Base-by-base conservation (phyloP, 78 protist species). In the Pigoraptor vietnamica region DNA sequence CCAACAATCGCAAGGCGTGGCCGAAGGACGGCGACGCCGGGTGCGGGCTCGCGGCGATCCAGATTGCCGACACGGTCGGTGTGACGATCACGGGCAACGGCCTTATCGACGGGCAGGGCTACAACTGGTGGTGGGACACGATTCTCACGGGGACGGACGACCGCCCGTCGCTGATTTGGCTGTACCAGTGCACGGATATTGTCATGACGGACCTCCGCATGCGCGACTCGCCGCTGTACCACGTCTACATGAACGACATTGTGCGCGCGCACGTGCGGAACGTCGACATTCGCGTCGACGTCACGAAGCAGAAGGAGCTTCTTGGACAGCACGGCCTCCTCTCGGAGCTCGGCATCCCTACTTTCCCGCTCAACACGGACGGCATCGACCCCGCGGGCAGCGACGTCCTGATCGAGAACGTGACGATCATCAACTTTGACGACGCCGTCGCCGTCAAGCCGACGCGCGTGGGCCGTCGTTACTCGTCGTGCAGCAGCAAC, bases 401-500 rank as follows among this genome's bases (percentile, higher is more conserved):
- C 21, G 10, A 40, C 29, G 91, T 89, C 40, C 82, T 29, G 38
- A 89, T 89, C 32, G 9, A 89, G 24, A 79, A 89, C 86, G 14
- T 21, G 67, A 38, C 40, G 24, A 89, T 89, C 14, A 2, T 2
- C 24, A 89, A 89, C 86, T 89, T 40, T 40, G 91, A 89, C 32
- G 91, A 89, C 19, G 91, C 91, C 32, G 82, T 89, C 29, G 91
- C 91, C n/a, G 82, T 89, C 37, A 89, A 89, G 40, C 91, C 91
- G 23, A 24, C 40, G 1, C 23, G 33, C 37, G 2, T 2, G 24
- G 33, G 10, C 34, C n/a, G n/a, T 9, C 40, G 25, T 37, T 48
- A 34, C 55, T 29, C 39, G 24, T 25, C 23, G 35, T 89, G 91
- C 86, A 25, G 37, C 32, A 10, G 32, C 6, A 29, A 89, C 32